phyloP scores from a whole-genome alignment of 2,329 filamentous ascomycete genomes.

The Hymenoscyphus linearis region DNA sequence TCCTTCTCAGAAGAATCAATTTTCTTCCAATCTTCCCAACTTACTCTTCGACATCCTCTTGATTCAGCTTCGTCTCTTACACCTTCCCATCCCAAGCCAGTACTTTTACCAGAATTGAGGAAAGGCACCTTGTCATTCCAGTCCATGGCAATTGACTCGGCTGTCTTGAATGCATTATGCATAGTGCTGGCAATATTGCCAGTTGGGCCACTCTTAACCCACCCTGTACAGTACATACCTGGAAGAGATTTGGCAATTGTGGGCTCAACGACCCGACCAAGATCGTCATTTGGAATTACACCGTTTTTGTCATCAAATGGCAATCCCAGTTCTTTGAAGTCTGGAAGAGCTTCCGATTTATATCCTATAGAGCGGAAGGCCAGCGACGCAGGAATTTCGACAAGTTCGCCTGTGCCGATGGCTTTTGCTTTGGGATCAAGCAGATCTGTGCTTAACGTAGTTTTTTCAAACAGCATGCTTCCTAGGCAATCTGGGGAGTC shows the following conservation, averaged over 20 bases:
- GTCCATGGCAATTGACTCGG: constrained; percentile 76
- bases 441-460: constrained; percentile 47
- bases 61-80: constrained; percentile 55
- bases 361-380: constrained; percentile 97
- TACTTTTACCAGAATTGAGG: constrained; percentile 36
- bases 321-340: constrained; percentile 67
- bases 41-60: constrained; percentile 57
- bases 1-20: constrained; percentile 77
- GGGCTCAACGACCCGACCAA: constrained; percentile 57
- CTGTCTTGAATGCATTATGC: constrained; percentile 88
- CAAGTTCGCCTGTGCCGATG: constrained; percentile 43
- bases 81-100: constrained; percentile 68
- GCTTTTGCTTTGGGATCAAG: constrained; percentile 49
- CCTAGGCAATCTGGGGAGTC: constrained; percentile 47
- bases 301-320: constrained; percentile 72
- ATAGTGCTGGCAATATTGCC: constrained; percentile 96
- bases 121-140: constrained; percentile 51
- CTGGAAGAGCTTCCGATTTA: constrained; percentile 71
- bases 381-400: constrained; percentile 57
- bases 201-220: constrained; percentile 92
- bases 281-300: constrained; percentile 74
- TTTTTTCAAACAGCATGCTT: constrained; percentile 63
- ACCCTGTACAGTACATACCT: constrained; percentile 88
- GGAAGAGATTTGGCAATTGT: constrained; percentile 38
- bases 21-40: constrained; percentile 79